Evolutionary conservation across 805 yeast genomes (phyloP).

Genomic region (Hermanozyma aechmeae): DNA sequence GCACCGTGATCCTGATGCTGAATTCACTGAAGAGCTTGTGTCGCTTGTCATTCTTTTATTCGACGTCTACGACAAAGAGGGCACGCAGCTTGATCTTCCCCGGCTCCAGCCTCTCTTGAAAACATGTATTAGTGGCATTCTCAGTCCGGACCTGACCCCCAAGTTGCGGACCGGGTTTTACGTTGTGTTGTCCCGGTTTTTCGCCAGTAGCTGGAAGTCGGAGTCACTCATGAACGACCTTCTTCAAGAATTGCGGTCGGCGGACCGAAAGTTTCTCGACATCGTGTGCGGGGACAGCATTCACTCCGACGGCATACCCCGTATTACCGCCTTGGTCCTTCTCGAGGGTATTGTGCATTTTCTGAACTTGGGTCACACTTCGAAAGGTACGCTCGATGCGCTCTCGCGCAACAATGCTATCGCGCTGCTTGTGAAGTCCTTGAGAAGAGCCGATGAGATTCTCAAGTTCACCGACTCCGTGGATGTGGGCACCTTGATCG

Average conservation of each 20-base stretch:
- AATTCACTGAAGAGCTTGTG: slow-evolving; percentile 67
- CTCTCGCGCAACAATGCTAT: slow-evolving; percentile 61
- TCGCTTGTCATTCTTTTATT: slow-evolving; percentile 66
- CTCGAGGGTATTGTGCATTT: slow-evolving; percentile 58
- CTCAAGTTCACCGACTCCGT: slow-evolving; percentile 22
- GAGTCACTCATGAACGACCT: slow-evolving; percentile 37
- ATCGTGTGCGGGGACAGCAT: slow-evolving; percentile 71
- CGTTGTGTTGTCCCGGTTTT: slow-evolving; percentile 56
- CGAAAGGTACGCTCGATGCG: slow-evolving; percentile 47
- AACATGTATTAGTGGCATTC: slow-evolving; percentile 65
- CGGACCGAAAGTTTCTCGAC: slow-evolving; percentile 52
- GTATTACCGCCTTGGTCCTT: slow-evolving; percentile 68
- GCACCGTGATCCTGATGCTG: slow-evolving; percentile 56
- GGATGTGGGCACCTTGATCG: slow-evolving; percentile 46
- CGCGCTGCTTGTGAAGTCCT: slow-evolving; percentile 52
- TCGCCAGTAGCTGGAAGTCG: slow-evolving; percentile 40
- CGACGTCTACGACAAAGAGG: slow-evolving; percentile 45
- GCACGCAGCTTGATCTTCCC: slow-evolving; percentile 24
- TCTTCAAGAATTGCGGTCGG: slow-evolving; percentile 45
- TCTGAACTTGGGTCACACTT: slow-evolving; percentile 37
- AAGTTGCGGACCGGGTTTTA: slow-evolving; percentile 72
- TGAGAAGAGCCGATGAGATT: slow-evolving; percentile 62
- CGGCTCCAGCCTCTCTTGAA: slow-evolving; percentile 63
- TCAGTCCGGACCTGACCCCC: slow-evolving; percentile 59
- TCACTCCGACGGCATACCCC: slow-evolving; percentile 65